Evolutionary conservation across 345 rosid species (phyloP).

Genomic region (Gossypium stocksii): DNA sequence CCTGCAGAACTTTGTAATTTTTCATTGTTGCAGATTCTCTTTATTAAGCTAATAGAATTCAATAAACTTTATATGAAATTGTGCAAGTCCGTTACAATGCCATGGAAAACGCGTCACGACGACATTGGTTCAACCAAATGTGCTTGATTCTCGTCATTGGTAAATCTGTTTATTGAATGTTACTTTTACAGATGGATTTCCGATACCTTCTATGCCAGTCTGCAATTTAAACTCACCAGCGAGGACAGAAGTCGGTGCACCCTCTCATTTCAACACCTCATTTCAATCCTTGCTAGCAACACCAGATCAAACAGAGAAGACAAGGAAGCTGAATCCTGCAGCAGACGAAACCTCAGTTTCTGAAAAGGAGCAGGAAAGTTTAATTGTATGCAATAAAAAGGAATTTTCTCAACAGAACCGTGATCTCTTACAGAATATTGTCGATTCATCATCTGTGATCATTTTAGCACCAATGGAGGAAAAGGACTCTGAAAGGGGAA

Average conservation of each 20-base stretch:
- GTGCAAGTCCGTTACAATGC: neutral
- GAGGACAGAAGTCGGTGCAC: conserved; percentile 36
- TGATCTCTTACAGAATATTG: conserved; percentile 37
- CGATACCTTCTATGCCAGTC: conserved; percentile 28
- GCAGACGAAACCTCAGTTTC: conserved; percentile 18
- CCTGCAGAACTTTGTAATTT: neutral
- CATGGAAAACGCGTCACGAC: neutral
- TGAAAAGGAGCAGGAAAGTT: conserved; percentile 28
- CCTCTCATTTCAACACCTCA: conserved; percentile 24
- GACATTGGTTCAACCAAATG: neutral
- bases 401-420: conserved; percentile 25
- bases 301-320: conserved; percentile 27
- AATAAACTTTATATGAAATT: neutral
- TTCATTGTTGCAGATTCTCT: neutral
- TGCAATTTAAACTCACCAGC: conserved; percentile 48
- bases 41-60: neutral
- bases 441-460: conserved; percentile 39
- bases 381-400: conserved; percentile 18
- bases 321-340: conserved; percentile 19
- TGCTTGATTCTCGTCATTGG: neutral
- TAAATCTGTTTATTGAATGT: conserved; percentile 11
- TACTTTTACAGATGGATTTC: conserved; percentile 46
- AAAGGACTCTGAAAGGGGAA: conserved; percentile 26
- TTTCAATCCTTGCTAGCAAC: conserved; percentile 34
- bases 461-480: conserved; percentile 28